These are phyloP conservation scores for Phialemonium atrogriseum DNA, from an alignment of 2,329 filamentous ascomycete genomes.

Conservation along the genomic window DNA sequence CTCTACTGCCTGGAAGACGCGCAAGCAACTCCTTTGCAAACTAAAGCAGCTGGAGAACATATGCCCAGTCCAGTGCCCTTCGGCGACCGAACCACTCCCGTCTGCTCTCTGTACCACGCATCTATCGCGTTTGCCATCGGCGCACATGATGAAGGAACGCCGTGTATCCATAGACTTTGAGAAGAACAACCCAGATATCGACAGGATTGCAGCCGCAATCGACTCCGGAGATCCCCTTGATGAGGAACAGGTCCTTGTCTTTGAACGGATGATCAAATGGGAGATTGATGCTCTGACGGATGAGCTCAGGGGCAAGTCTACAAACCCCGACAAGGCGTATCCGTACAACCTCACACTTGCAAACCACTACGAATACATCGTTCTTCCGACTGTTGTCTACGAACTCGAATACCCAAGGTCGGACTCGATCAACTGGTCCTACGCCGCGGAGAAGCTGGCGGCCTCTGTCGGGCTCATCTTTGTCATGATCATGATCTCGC, in stretches of 20 bases:
- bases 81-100: conserved; percentile 29
- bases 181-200: conserved; percentile 36
- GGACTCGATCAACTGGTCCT: conserved; percentile 62
- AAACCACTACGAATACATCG: conserved; percentile 65
- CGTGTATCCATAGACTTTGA: conserved; percentile 25
- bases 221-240: conserved; percentile 52
- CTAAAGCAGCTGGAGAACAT: conserved; percentile 51
- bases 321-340: conserved; percentile 42
- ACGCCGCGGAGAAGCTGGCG: conserved; percentile 62
- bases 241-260: conserved; percentile 52
- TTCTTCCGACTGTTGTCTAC: conserved; percentile 69
- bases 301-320: conserved; percentile 57
- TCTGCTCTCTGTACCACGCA: conserved; percentile 37
- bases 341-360: conserved; percentile 58
- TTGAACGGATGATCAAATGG: conserved; percentile 56
- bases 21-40: conserved; percentile 32
- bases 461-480: conserved; percentile 67
- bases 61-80: conserved; percentile 34
- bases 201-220: conserved; percentile 53
- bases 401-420: conserved; percentile 68
- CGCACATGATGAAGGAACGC: conserved; percentile 30
- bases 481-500: conserved; percentile 72
- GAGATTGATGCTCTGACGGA: conserved; percentile 58
- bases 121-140: conserved; percentile 31
- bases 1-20: conserved; percentile 49